Conservation (phyloP, 2,329 filamentous ascomycete species). For the Pseudogymnoascus sp. region DNA sequence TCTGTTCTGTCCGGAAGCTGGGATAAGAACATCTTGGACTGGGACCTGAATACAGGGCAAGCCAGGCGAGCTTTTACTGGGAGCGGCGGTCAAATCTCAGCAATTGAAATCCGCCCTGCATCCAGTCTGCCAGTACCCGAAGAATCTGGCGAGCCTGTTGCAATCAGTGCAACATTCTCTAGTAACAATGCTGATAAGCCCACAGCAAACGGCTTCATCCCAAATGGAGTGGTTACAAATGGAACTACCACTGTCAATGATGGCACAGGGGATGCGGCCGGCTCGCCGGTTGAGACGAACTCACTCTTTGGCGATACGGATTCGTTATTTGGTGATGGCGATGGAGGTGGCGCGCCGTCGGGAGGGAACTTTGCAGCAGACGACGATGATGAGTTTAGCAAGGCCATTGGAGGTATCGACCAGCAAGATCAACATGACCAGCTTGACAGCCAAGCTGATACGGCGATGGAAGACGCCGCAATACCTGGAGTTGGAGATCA, state of each 20-base stretch:
- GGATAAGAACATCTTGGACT: constrained; percentile 91
- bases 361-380: constrained; percentile 65
- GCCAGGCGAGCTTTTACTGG: constrained; percentile 68
- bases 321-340: constrained; percentile 81
- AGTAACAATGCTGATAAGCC: constrained; percentile 63
- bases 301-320: constrained; percentile 72
- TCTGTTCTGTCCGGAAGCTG: constrained; percentile 88
- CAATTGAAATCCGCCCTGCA: constrained; percentile 76
- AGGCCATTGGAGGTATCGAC: constrained; percentile 53
- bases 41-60: constrained; percentile 85
- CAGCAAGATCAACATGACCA: constrained; percentile 20
- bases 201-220: constrained; percentile 45
- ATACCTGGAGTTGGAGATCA: neutral
- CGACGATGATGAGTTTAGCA: constrained; percentile 75
- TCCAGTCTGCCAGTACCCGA: constrained; percentile 69
- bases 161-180: constrained; percentile 60
- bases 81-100: constrained; percentile 75
- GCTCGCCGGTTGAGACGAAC: constrained; percentile 57
- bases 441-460: constrained; percentile 2
- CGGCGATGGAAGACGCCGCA: constrained; percentile 19
- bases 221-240: constrained; percentile 33
- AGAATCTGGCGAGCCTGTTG: constrained; percentile 49
- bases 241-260: constrained; percentile 29
- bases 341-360: constrained; percentile 44
- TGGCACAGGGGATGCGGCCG: constrained; percentile 49